phyloP scores from a whole-genome alignment of 441 rosid species.

The Populus hybrid region DNA sequence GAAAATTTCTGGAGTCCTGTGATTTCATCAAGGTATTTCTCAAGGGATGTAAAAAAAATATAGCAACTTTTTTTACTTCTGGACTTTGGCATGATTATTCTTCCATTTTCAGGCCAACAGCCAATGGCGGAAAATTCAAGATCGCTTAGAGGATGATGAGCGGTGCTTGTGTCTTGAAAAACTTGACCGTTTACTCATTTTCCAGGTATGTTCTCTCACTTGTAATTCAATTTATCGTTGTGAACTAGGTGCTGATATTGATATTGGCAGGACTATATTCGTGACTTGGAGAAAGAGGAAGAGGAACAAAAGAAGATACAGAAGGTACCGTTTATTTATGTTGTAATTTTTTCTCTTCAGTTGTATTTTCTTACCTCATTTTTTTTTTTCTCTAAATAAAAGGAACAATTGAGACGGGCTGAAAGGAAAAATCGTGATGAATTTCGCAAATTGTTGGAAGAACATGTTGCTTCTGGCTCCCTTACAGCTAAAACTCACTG shows the following conservation, averaged over 20 bases:
- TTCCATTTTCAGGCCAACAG: constrained; percentile 58
- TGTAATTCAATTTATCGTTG: background rate
- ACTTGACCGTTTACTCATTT: constrained; percentile 80
- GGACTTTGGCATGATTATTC: constrained; percentile 9
- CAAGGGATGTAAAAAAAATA: background rate
- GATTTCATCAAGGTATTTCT: constrained; percentile 78
- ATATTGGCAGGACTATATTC: constrained; percentile 71
- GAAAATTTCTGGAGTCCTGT: constrained; percentile 76
- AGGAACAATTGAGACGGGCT: constrained; percentile 83
- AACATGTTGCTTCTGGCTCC: constrained; percentile 66
- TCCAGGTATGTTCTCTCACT: constrained; percentile 46
- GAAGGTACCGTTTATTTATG: constrained; percentile 50
- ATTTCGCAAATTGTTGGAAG: constrained; percentile 78
- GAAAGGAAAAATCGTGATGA: constrained; percentile 96
- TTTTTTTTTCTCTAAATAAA: constrained; percentile 31
- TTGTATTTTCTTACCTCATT: constrained; percentile 14
- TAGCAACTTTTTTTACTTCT: constrained; percentile 8
- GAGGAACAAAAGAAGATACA: constrained; percentile 86
- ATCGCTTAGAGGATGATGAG: constrained; percentile 91
- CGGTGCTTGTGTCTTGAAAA: constrained; percentile 83
- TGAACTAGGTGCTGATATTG: constrained; percentile 22
- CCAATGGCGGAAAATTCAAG: constrained; percentile 95
- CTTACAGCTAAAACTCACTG: constrained; percentile 87
- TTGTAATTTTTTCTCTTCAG: constrained; percentile 14
- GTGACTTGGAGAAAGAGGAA: constrained; percentile 87